phyloP scores from a whole-genome alignment of 306 rosid species.

The Pyrus betulifolia region DNA sequence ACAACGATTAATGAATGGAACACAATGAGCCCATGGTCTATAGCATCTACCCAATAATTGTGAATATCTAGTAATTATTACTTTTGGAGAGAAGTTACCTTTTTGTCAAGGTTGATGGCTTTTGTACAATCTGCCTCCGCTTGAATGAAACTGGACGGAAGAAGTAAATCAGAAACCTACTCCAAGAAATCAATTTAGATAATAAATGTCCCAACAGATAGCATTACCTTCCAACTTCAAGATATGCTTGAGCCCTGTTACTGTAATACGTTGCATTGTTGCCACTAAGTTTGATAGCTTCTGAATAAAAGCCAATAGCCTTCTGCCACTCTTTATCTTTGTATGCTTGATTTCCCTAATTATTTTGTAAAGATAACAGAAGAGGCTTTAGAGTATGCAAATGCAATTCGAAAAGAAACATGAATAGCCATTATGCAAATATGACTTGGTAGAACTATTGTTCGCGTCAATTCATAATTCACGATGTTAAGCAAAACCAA shows the following conservation, averaged over 20 bases:
- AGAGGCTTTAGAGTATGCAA: background rate
- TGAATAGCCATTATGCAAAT: background rate
- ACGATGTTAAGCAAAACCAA: background rate
- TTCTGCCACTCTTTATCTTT: conserved; percentile 90
- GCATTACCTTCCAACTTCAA: conserved; percentile 71
- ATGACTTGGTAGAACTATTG: background rate
- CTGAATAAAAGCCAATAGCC: conserved; percentile 78
- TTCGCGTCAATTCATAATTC: background rate
- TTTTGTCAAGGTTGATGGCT: conserved; percentile 80
- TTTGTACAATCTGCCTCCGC: conserved; percentile 84
- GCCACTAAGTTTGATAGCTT: conserved; percentile 82
- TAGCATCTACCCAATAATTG: background rate
- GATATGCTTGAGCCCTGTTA: conserved; percentile 88
- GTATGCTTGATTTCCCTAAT: conserved; percentile 87
- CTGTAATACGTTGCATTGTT: conserved; percentile 79
- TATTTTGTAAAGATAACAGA: conserved; percentile 1
- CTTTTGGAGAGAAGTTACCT: conserved; percentile 38
- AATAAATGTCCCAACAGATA: conserved; percentile 2
- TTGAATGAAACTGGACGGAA: conserved; percentile 50
- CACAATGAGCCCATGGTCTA: background rate
- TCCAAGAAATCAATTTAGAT: conserved; percentile 9
- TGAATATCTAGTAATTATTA: background rate
- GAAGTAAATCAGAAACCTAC: conserved; percentile 20
- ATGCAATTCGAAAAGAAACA: background rate
- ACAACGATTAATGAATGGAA: background rate